Conservation (phyloP, 1,139 yeast genomes). For the Diutina rugosa region DNA sequence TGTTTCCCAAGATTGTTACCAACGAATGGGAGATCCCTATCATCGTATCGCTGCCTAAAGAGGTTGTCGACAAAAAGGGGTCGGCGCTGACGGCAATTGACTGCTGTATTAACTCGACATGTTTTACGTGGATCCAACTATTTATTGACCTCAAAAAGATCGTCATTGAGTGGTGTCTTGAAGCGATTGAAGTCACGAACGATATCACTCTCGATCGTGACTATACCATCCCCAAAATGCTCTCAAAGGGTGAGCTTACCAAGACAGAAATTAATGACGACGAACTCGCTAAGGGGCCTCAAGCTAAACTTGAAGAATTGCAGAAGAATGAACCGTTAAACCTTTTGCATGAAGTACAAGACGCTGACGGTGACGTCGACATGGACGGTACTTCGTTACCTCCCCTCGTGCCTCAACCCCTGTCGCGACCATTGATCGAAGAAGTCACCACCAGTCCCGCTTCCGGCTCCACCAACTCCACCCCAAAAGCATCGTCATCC, state of each 20-base stretch:
- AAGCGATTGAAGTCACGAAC: constrained; percentile 45
- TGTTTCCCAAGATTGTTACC: constrained; percentile 54
- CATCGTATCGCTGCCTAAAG: constrained; percentile 41
- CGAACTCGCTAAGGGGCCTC: constrained; percentile 22
- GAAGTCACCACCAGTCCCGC: not conserved
- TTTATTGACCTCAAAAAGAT: constrained; percentile 37
- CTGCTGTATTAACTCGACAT: constrained; percentile 53
- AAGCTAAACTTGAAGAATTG: constrained; percentile 18
- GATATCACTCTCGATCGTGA: constrained; percentile 27
- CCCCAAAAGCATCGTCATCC: not conserved
- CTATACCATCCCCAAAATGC: constrained; percentile 47
- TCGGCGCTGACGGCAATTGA: constrained; percentile 53
- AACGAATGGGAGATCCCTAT: constrained; percentile 82
- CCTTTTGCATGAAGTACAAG: constrained; percentile 20
- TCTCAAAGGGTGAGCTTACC: constrained; percentile 40
- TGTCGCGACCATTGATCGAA: not conserved
- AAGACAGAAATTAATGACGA: constrained; percentile 19
- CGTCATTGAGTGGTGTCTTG: constrained; percentile 51
- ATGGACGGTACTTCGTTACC: not conserved
- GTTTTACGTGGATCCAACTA: constrained; percentile 50
- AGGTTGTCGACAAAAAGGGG: constrained; percentile 62
- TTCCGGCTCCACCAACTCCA: not conserved
- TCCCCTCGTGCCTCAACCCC: not conserved
- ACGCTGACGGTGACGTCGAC: not conserved
- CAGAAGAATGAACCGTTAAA: constrained; percentile 27